Base-by-base conservation (phyloP, 768 basidiomycete genomes). In the Leccinum broughii region DNA sequence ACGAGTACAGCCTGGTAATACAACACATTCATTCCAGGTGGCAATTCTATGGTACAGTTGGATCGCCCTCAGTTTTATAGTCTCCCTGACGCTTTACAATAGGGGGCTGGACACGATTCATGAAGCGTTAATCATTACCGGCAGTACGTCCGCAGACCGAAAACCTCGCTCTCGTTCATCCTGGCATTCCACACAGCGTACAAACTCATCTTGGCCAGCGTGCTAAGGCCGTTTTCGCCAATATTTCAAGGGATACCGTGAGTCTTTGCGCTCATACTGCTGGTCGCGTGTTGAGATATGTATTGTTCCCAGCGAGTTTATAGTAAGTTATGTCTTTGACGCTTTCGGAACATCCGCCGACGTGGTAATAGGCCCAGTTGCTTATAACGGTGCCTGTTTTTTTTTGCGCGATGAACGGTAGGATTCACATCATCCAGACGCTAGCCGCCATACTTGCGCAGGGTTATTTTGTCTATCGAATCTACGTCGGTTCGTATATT, bases 101-200 rank as follows among this genome's bases (percentile, higher is more conserved):
- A 68, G 66, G 58, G 28, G 20, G 14, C 30, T 62, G 13, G 22
- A 60, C 17, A 67, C 62, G 4, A n/a, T 61, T 13, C 66, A 66
- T 8, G 65, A 67, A 41, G 58, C 20, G 9, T 46, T 66, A 10
- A 48, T 4, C 20, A 5, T 66, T 7, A 7, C 39, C 20, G 63
- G 60, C 20, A 24, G 64, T 68, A n/a, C 15, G 66, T 64, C 22
- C 28, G 22, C 11, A 13, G 2, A 11, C 5, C 1, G 8, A 1
- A 26, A 32, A 20, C 20, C 10, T 51, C 6, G 7, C 2, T 24
- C 39, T 28, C 4, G 20, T 41, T 52, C 48, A 57, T 13, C 17
- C 48, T 6, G 24, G 9, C 11, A 17, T 11, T 7, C 7, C 11
- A 17, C 14, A 17, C n/a, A 66, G 59, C 15, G 15, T 64, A 56